Base-by-base conservation (phyloP, 768 basidiomycete species). In the Xerocomus spinulosus region DNA sequence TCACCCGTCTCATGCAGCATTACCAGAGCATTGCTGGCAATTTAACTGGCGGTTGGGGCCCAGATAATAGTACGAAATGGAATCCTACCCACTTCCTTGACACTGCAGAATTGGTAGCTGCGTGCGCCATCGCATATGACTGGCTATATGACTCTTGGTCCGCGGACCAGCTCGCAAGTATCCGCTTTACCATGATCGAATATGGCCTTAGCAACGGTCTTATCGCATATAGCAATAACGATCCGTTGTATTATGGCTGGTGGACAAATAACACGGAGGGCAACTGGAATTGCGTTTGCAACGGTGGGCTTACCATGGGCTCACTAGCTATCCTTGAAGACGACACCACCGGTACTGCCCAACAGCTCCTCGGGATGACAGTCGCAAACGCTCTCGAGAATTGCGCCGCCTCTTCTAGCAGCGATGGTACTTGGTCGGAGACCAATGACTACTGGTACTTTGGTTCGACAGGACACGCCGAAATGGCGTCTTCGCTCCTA, bases 201-300 rank as follows among this genome's bases (percentile, higher is more conserved):
- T 85, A 86, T 55, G 96, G 92, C 47, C 79, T 99, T 23, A 67
- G 60, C 48, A 79, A 73, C 35, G 94, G 93, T 55, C 54, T 81
- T 34, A 54, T 57, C 18, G 81, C 79, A 2, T 84, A 76, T 54
- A 71, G 72, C 21, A 62, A 67, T 36, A 52, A 62, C 24, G 68
- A 68, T 34, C 59, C 68, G 13, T 24, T 37, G 2, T 52, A 13
- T 46, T 76, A 72, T 43, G 84, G 85, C 40, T 96, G 93, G 93
- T 96, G 93, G 93, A 76, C 68, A 43, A 75, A 55, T 42, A 76
- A 72, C 52, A 78, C 79, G 38, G 76, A 76, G 51, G 95, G 95
- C 17, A 99, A 98, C 75, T 99, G 96, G 96, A 99, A 99, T 67
- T 97, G 95, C 66, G 90, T 92, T 48, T 92, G 86, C 73, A 98